Base-by-base conservation (phyloP, 73 alveolate genomes). In the Strombidium stylifer region DNA sequence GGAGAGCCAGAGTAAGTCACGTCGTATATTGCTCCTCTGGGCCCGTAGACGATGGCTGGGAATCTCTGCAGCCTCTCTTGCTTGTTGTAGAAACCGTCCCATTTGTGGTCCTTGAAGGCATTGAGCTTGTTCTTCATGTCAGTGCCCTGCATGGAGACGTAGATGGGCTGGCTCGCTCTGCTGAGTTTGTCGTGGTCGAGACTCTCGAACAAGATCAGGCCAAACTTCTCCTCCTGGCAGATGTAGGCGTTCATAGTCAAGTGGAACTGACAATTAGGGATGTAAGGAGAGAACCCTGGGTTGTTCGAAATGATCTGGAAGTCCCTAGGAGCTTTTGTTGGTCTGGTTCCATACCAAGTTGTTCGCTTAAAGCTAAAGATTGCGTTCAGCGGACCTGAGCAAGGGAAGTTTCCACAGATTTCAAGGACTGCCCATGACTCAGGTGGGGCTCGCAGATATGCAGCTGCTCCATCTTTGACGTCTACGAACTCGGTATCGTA, bases 391-490 rank as follows among this genome's bases (percentile, higher is more conserved):
- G 68, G 80, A 3, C 80, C 80, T 1, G 80, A 48, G 39, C 80
- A 66, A 5, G 80, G 57, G 69, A 66, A 66, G 10, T 49, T 8
- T 49, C 80, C 80, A 25, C 80, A 66, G 16, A 48, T 39, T 1
- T 31, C 26, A 19, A 66, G 20, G 7, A 12, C 23, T 30, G 80
- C 67, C 69, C 62, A 42, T 1, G 11, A 14, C 14, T 18, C n/a
- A 18, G n/a, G 31, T 11, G 56, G 53, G 14, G 21, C 45, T 3
- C 12, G 1, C 12, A 66, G 12, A 19, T 19, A 47, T 31, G 80
- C 69, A 15, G 34, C 14, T 8, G 67, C 45, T 6, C 34, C 61
- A n/a, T 11, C 26, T 19, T 53, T 23, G 24, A 23, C 21, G 24
- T 51, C 54, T 14, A 20, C 40, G 19, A 68, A 68, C 52, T 32